These are phyloP conservation scores for Isatis tinctoria DNA, from an alignment of 345 rosid genomes.

Conservation along the genomic window DNA sequence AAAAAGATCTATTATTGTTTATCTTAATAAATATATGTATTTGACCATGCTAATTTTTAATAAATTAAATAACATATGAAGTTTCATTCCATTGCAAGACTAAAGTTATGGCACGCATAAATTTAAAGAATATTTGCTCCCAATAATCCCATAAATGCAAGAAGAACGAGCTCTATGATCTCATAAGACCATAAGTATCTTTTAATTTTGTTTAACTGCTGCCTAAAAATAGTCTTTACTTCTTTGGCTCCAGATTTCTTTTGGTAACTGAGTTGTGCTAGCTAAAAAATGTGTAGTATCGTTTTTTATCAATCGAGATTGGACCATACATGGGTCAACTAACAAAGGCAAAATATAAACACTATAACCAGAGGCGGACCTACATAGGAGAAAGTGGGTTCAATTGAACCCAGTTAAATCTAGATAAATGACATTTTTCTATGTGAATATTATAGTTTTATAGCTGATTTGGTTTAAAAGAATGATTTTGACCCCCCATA, in stretches of 20 bases:
- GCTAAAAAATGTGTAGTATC: no score
- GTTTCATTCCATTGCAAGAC: neutral
- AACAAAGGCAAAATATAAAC: neutral
- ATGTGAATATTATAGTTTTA: no score
- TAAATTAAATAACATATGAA: no score
- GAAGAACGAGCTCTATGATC: neutral
- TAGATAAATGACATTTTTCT: no score
- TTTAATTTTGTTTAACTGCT: neutral
- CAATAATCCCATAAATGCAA: neutral
- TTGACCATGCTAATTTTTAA: neutral
- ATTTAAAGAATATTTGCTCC: no score
- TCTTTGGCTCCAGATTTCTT: neutral
- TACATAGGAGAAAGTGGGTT: no score
- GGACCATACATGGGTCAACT: neutral
- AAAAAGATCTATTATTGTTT: neutral
- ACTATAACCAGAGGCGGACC: no score
- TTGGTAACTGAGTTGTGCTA: neutral
- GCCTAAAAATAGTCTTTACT: neutral
- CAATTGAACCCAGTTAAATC: no score
- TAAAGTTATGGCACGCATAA: neutral
- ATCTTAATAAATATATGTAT: neutral
- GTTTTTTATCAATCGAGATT: neutral
- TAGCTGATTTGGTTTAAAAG: no score
- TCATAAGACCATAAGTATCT: neutral
- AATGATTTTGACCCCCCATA: no score